phyloP scores from a whole-genome alignment of 2,329 filamentous ascomycete genomes.

The Fonsecaea nubica region DNA sequence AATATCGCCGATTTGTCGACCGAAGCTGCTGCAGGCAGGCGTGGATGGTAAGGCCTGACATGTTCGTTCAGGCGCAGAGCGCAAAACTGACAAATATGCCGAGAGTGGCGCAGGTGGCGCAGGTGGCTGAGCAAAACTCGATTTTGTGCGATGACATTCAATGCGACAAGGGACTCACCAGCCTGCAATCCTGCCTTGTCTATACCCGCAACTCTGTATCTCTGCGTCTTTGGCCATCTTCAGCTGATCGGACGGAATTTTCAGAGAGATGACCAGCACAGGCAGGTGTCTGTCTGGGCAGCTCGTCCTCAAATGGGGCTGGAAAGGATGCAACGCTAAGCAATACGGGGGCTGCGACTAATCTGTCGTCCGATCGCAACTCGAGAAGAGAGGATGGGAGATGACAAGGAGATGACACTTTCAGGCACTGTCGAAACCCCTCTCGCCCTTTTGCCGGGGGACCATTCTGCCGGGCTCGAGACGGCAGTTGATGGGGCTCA shows the following conservation, averaged over 20 bases:
- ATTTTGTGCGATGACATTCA: not conserved
- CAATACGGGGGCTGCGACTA: not conserved
- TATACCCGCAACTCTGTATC: not conserved
- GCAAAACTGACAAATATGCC: not conserved
- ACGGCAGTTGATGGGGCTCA: not conserved
- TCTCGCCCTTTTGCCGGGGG: not conserved
- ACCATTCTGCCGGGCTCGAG: not conserved
- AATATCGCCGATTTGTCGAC: not conserved
- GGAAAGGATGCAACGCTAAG: not conserved
- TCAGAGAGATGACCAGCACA: not conserved
- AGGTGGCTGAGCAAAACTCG: not conserved
- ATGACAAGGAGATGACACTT: not conserved
- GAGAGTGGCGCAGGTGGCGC: not conserved
- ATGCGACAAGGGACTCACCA: no score
- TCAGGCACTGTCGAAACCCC: not conserved
- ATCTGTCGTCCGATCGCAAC: constrained; percentile 1
- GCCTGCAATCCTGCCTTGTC: no score
- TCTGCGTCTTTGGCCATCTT: not conserved
- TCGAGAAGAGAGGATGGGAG: not conserved
- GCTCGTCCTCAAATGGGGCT: not conserved
- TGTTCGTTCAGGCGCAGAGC: not conserved
- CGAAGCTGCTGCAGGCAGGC: not conserved
- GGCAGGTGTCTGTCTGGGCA: not conserved
- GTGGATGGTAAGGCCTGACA: no score
- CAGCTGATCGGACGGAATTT: no score